Conservation (phyloP, 2,329 filamentous ascomycete genomes). For the Calonectria hawksworthii region DNA sequence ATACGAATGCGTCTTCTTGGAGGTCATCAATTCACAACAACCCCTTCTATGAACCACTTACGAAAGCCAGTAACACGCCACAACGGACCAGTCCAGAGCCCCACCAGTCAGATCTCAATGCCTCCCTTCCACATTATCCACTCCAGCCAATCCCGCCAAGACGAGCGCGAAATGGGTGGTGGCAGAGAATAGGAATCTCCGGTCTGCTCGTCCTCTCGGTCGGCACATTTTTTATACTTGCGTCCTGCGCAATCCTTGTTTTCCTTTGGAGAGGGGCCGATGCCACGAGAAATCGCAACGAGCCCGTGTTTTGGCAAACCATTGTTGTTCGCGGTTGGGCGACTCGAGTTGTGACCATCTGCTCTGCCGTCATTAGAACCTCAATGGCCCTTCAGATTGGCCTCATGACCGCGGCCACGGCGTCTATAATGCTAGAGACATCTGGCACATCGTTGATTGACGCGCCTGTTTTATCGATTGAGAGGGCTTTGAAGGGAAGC, state of each 20-base stretch:
- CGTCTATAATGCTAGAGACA: slow-evolving; percentile 24
- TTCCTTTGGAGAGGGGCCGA: slow-evolving; percentile 27
- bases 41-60: neutral
- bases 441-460: neutral
- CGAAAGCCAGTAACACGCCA: neutral
- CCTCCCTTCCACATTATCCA: neutral
- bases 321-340: slow-evolving; percentile 16
- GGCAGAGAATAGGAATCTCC: slow-evolving; percentile 19
- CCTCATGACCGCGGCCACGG: slow-evolving; percentile 19
- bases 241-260: slow-evolving; percentile 13
- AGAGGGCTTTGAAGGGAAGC: neutral
- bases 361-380: slow-evolving; percentile 10
- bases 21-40: neutral
- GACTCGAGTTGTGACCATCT: slow-evolving; percentile 15
- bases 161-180: slow-evolving; percentile 3
- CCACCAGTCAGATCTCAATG: neutral
- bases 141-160: neutral
- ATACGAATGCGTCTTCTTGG: neutral
- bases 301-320: slow-evolving; percentile 9
- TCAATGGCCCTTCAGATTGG: slow-evolving; percentile 17
- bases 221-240: slow-evolving; percentile 15
- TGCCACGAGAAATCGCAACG: neutral
- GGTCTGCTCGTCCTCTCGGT: neutral
- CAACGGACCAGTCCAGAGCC: neutral
- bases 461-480: neutral